Evolutionary conservation across 139 green algal genomes (phyloP).

Genomic region (Axilococcus clingmanii): DNA sequence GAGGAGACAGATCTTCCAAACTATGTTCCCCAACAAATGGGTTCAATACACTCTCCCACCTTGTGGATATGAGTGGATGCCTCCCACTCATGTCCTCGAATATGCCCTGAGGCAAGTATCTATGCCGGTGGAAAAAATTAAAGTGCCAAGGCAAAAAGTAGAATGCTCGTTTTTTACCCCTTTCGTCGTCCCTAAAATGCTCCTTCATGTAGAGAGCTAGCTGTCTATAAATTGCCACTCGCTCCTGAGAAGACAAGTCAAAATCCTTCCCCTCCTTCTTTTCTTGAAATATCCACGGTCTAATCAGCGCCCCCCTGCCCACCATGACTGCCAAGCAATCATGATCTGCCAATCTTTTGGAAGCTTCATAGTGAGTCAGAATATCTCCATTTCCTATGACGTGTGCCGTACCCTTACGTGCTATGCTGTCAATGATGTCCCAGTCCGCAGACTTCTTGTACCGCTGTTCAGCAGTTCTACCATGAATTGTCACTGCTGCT

Average conservation of each 20-base stretch:
- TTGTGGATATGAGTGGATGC: constrained; percentile 54
- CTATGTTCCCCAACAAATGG: constrained; percentile 38
- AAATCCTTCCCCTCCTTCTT: constrained; percentile 50
- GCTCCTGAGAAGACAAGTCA: constrained; percentile 39
- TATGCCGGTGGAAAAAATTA: constrained; percentile 49
- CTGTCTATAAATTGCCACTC: constrained; percentile 68
- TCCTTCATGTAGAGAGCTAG: constrained; percentile 54
- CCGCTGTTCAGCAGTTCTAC: constrained; percentile 70
- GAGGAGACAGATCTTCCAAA: constrained; percentile 33
- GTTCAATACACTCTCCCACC: constrained; percentile 33
- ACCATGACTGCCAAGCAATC: constrained; percentile 43
- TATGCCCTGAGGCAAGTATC: constrained; percentile 38
- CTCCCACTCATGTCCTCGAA: constrained; percentile 30
- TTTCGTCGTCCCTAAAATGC: constrained; percentile 71
- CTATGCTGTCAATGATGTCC: constrained; percentile 45
- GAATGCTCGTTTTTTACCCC: constrained; percentile 47
- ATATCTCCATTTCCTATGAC: constrained; percentile 71
- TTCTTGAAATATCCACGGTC: constrained; percentile 80
- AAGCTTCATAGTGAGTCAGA: constrained; percentile 52
- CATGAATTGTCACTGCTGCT: constrained; percentile 72
- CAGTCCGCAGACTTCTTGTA: constrained; percentile 76
- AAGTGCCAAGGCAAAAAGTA: constrained; percentile 84
- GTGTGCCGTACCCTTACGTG: constrained; percentile 21
- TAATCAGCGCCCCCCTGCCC: constrained; percentile 63
- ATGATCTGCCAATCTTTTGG: constrained; percentile 10